These are phyloP conservation scores for Leucosporidium yakuticum DNA, from an alignment of 768 basidiomycete species.

Conservation along the genomic window DNA sequence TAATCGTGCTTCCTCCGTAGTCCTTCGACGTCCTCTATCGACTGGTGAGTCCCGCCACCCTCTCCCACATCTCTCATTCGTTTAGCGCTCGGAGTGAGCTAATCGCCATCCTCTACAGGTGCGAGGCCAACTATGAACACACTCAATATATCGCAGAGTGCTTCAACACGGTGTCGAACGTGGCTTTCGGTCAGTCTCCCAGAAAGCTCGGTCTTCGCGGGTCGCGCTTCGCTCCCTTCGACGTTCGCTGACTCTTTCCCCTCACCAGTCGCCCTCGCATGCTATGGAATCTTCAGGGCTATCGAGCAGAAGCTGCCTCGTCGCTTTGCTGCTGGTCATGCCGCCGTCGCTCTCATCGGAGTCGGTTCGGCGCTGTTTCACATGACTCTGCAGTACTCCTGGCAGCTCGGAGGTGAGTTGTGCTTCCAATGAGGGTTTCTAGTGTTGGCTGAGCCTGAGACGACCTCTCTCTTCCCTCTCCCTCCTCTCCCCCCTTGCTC, in stretches of 20 bases:
- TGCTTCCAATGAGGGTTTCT: no score
- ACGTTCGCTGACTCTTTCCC: no score
- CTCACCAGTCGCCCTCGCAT: not conserved
- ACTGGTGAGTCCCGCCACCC: no score
- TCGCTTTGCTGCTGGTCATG: not conserved
- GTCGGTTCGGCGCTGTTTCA: not conserved
- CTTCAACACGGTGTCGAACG: not conserved
- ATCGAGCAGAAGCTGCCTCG: not conserved
- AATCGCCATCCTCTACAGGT: not conserved
- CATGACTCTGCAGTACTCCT: no score
- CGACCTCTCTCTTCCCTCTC: no score
- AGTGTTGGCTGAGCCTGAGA: no score
- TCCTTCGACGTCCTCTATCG: no score
- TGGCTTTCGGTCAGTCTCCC: not conserved
- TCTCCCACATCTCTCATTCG: no score
- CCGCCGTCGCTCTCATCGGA: not conserved
- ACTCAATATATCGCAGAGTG: not conserved
- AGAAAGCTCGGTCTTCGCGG: not conserved
- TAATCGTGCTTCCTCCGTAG: no score
- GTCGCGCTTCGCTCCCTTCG: no score
- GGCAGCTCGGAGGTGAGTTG: not conserved
- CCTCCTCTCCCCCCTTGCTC: not conserved
- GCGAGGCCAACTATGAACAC: not conserved
- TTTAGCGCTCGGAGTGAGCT: no score
- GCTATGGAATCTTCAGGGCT: not conserved